These are phyloP conservation scores for Phytophthora pinifolia DNA, from an alignment of 352 stramenopile species.

Conservation along the genomic window DNA sequence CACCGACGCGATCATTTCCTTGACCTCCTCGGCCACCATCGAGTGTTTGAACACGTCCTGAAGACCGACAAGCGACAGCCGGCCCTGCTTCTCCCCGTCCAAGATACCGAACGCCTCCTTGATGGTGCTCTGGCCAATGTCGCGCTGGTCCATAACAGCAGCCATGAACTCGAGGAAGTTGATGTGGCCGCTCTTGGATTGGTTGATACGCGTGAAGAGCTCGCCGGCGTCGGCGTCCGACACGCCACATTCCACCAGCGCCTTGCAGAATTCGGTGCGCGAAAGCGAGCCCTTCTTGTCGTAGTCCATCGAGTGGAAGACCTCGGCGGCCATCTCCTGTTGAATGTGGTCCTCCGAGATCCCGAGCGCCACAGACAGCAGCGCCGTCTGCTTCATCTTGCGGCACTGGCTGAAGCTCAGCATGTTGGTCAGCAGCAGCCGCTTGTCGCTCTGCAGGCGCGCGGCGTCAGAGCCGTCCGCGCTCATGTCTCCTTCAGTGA, in stretches of 20 bases:
- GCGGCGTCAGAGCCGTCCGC: slow-evolving; percentile 17
- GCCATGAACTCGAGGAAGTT: slow-evolving; percentile 97
- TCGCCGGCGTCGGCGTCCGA: slow-evolving; percentile 75
- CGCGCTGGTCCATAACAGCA: slow-evolving; percentile 90
- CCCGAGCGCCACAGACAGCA: slow-evolving; percentile 68
- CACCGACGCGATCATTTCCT: slow-evolving; percentile 90
- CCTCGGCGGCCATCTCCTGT: slow-evolving; percentile 71
- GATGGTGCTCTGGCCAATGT: slow-evolving; percentile 90
- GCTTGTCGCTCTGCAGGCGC: slow-evolving; percentile 59
- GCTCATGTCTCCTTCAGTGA: slow-evolving; percentile 29
- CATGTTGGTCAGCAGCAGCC: slow-evolving; percentile 75
- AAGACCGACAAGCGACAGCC: slow-evolving; percentile 90
- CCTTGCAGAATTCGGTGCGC: slow-evolving; percentile 92
- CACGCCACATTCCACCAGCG: slow-evolving; percentile 89
- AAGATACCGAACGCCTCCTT: slow-evolving; percentile 91
- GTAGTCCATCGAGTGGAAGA: slow-evolving; percentile 89
- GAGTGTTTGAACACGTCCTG: slow-evolving; percentile 89
- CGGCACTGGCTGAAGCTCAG: slow-evolving; percentile 69
- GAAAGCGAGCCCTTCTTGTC: slow-evolving; percentile 86
- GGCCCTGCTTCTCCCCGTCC: slow-evolving; percentile 89
- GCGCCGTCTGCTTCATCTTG: slow-evolving; percentile 77
- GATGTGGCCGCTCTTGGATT: slow-evolving; percentile 84
- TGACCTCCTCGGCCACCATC: slow-evolving; percentile 83
- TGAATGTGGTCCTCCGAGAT: slow-evolving; percentile 77
- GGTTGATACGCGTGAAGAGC: slow-evolving; percentile 75